A percentile compares a stretch with the other conserved stretches of the same genome.
phyloP scores from a whole-genome alignment of 768 basidiomycete genomes.

The Botryobasidium botryosum region DNA sequence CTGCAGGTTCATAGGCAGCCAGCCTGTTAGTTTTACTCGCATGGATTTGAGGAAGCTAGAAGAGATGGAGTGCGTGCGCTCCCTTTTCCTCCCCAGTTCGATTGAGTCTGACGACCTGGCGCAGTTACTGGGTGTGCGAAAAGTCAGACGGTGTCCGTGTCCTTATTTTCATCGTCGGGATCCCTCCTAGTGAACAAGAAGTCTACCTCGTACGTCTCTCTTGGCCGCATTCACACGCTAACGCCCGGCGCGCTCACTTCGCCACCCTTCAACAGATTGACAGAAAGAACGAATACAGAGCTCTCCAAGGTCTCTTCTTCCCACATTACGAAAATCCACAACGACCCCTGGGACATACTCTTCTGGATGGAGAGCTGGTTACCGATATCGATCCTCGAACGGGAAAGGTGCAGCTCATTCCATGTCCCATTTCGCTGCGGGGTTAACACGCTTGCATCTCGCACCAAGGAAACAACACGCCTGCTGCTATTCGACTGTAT shows the following conservation, averaged over 20 bases:
- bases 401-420: constrained; percentile 39
- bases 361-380: constrained; percentile 90
- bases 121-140: constrained; percentile 97
- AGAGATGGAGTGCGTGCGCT: constrained; percentile 45
- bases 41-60: constrained; percentile 62
- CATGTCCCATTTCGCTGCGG: no score
- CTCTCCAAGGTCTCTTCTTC: constrained; percentile 63
- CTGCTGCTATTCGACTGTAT: constrained; percentile 88
- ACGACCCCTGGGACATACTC: constrained; percentile 53
- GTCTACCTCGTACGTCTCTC: constrained; percentile 70
- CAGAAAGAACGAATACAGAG: constrained; percentile 75
- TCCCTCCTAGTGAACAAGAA: constrained; percentile 28
- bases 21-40: constrained; percentile 77
- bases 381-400: constrained; percentile 71
- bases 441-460: no score
- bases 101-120: background rate
- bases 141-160: constrained; percentile 94
- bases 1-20: constrained; percentile 93
- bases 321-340: constrained; percentile 67
- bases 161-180: constrained; percentile 55
- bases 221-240: constrained; percentile 35
- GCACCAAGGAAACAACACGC: constrained; percentile 54
- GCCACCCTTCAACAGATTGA: constrained; percentile 50
- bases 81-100: background rate
- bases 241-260: background rate